These are phyloP conservation scores for Epichloe sibirici DNA, from an alignment of 2,329 filamentous ascomycete genomes.

Conservation along the genomic window DNA sequence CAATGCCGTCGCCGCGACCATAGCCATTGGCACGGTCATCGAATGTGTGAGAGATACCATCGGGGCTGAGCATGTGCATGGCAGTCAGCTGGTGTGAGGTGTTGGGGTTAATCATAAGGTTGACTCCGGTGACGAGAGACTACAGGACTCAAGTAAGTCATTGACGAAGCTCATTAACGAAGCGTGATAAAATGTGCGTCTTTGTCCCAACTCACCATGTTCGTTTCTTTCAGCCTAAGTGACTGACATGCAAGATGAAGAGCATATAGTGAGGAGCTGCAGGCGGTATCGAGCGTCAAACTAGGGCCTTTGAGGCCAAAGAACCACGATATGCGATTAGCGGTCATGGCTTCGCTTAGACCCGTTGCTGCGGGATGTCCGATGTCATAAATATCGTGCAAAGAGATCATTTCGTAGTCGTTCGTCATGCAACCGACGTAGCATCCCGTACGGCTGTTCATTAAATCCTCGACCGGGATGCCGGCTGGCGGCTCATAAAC, in stretches of 20 bases:
- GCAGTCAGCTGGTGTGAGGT: background rate
- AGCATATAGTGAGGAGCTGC: constrained; percentile 21
- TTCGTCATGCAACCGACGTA: too few relatives aligned
- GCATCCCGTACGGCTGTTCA: too few relatives aligned
- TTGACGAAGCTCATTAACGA: too few relatives aligned
- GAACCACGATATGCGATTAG: constrained; percentile 8
- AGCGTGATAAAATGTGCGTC: too few relatives aligned
- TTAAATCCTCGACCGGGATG: too few relatives aligned
- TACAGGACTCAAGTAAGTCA: too few relatives aligned
- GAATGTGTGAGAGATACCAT: constrained; percentile 20
- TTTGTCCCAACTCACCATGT: background rate
- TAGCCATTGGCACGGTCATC: constrained; percentile 29
- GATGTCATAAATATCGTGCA: too few relatives aligned
- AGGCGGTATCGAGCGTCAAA: constrained; percentile 26
- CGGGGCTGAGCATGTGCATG: constrained; percentile 5
- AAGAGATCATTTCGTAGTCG: too few relatives aligned
- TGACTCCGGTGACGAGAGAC: constrained; percentile 3
- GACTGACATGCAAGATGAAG: constrained; percentile 15
- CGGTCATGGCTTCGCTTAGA: background rate
- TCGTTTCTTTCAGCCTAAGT: constrained; percentile 1
- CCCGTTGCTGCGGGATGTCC: background rate
- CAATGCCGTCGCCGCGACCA: constrained; percentile 31
- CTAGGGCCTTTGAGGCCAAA: constrained; percentile 8
- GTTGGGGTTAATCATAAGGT: constrained; percentile 7
- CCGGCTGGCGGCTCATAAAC: too few relatives aligned